phyloP scores from a whole-genome alignment of 306 rosid genomes.

The Acacia confusa region DNA sequence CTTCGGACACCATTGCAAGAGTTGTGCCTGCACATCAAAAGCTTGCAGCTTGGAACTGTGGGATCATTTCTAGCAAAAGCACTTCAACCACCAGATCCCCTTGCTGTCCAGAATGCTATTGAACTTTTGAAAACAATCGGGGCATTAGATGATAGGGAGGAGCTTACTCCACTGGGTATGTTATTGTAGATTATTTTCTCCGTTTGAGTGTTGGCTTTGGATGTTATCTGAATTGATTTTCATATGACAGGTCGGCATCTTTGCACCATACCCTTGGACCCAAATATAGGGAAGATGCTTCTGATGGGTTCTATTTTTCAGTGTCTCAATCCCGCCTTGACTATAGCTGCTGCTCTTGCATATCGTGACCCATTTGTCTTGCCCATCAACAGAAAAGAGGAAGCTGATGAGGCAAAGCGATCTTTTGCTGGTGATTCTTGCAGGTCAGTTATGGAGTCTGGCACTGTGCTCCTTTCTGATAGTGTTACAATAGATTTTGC shows the following conservation, averaged over 20 bases:
- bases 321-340: conserved; percentile 91
- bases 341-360: conserved; percentile 94
- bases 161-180: conserved; percentile 91
- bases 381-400: conserved; percentile 85
- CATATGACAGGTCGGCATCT: conserved; percentile 75
- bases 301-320: conserved; percentile 97
- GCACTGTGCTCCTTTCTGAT: conserved; percentile 7
- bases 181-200: conserved; percentile 26
- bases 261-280: conserved; percentile 92
- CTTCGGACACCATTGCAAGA: conserved; percentile 98
- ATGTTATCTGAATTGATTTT: conserved; percentile 32
- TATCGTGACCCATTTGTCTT: conserved; percentile 93
- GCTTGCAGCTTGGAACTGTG: conserved; percentile 88
- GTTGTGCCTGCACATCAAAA: conserved; percentile 90
- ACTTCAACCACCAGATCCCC: conserved; percentile 95
- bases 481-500: conserved; percentile 2
- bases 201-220: conserved; percentile 26
- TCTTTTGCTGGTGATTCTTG: conserved; percentile 89
- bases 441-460: conserved; percentile 55
- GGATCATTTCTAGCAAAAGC: conserved; percentile 91
- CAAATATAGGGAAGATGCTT: conserved; percentile 98
- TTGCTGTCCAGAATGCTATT: conserved; percentile 90
- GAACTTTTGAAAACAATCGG: conserved; percentile 95
- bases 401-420: conserved; percentile 85
- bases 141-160: conserved; percentile 80